Conservation (phyloP, 768 basidiomycete genomes). For the Boletus sensibilis region DNA sequence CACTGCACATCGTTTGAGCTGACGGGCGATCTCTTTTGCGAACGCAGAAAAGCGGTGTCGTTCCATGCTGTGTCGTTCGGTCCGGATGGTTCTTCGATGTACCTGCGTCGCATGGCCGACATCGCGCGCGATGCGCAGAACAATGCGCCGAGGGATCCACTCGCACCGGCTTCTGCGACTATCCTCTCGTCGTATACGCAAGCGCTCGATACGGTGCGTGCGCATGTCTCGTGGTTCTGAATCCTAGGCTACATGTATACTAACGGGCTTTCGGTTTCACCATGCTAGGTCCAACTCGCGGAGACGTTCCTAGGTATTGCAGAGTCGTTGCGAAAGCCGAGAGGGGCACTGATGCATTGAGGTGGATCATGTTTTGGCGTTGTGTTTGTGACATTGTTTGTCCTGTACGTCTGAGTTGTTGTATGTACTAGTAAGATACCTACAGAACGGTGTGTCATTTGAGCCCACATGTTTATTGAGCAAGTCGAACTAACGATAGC, state of each 20-base stretch:
- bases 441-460: background rate
- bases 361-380: background rate
- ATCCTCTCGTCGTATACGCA: constrained; percentile 48
- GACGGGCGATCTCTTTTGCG: background rate
- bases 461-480: too few species aligned
- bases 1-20: background rate
- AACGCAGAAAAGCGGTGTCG: constrained; percentile 49
- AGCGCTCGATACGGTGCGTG: constrained; percentile 49
- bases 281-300: constrained; percentile 47
- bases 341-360: constrained; percentile 46
- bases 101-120: constrained; percentile 49
- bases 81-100: constrained; percentile 17
- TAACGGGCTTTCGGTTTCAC: background rate
- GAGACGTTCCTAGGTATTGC: constrained; percentile 59
- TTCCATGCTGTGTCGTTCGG: constrained; percentile 64
- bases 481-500: too few species aligned
- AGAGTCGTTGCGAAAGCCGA: constrained; percentile 54
- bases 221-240: background rate
- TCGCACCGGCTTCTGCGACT: constrained; percentile 30
- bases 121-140: constrained; percentile 51
- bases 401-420: background rate
- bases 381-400: background rate
- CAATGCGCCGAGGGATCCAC: constrained; percentile 41
- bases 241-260: too few species aligned
- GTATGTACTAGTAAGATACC: background rate